phyloP scores from a whole-genome alignment of 306 rosid genomes.

The Castanea crenata region DNA sequence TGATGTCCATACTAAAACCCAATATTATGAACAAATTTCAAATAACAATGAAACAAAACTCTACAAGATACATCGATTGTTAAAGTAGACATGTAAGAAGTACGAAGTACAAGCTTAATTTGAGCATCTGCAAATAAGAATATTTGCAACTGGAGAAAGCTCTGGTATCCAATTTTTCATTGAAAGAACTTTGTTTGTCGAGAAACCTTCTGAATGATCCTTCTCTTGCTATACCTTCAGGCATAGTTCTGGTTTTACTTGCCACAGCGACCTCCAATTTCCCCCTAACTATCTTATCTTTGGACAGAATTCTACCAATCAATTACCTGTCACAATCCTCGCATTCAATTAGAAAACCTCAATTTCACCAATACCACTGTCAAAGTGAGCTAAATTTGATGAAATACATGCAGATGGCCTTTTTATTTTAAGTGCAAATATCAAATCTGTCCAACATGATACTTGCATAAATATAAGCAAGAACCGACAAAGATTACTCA shows the following conservation, averaged over 20 bases:
- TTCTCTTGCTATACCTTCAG: conserved; percentile 79
- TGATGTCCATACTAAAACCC: conserved; percentile 21
- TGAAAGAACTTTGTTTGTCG: conserved; percentile 56
- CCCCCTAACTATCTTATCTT: conserved; percentile 14
- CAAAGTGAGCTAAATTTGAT: not conserved
- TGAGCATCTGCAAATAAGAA: conserved; percentile 83
- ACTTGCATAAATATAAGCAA: not conserved
- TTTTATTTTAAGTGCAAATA: not conserved
- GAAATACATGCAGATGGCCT: conserved; percentile 1
- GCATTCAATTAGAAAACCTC: conserved; percentile 22
- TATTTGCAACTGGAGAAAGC: conserved; percentile 82
- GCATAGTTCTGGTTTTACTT: conserved; percentile 72
- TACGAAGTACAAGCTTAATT: conserved; percentile 52
- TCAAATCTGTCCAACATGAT: not conserved
- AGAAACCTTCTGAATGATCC: conserved; percentile 93
- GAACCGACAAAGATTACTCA: not conserved
- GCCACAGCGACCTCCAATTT: conserved; percentile 53
- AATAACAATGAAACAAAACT: not conserved
- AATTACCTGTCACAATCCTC: conserved; percentile 15
- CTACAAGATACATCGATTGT: not conserved
- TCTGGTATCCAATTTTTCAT: conserved; percentile 71
- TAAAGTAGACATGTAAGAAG: conserved; percentile 1
- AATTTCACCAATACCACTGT: conserved; percentile 18
- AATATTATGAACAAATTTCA: not conserved
- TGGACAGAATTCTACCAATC: conserved; percentile 21